phyloP scores from a whole-genome alignment of 805 yeast species.

The Millerozyma miso region DNA sequence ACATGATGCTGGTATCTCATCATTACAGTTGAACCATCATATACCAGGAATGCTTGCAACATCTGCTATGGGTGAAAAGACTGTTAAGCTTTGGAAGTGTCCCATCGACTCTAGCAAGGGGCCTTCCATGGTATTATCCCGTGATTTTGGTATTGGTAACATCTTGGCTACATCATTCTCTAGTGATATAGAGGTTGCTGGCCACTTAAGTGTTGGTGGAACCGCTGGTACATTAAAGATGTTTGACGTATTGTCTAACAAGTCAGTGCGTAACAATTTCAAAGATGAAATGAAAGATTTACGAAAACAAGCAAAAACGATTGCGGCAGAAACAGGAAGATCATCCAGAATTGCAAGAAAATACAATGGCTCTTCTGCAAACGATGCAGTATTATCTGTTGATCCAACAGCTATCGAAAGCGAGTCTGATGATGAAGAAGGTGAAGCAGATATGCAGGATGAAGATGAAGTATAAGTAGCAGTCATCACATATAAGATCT shows the following conservation, averaged over 20 bases:
- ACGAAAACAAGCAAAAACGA: conserved; percentile 54
- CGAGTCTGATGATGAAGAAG: conserved; percentile 57
- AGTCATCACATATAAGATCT: neutral
- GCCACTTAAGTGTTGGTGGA: conserved; percentile 84
- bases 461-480: conserved; percentile 10
- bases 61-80: conserved; percentile 87
- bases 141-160: conserved; percentile 93
- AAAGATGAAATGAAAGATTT: conserved; percentile 51
- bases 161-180: conserved; percentile 82
- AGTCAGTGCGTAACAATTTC: conserved; percentile 69
- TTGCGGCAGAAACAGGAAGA: conserved; percentile 51
- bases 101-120: conserved; percentile 34
- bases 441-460: conserved; percentile 35
- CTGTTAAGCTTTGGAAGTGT: conserved; percentile 84
- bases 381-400: conserved; percentile 57
- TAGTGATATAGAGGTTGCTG: conserved; percentile 81
- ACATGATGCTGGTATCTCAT: conserved; percentile 89
- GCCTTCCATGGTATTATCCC: conserved; percentile 85
- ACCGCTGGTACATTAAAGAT: conserved; percentile 77
- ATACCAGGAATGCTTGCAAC: conserved; percentile 76
- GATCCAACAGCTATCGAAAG: conserved; percentile 56
- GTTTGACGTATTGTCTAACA: conserved; percentile 88
- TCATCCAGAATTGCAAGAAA: conserved; percentile 76
- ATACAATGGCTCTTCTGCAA: conserved; percentile 44
- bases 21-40: conserved; percentile 64